Evolutionary conservation across 257 asterid species (phyloP).

Genomic region (Gardenia jasminoides): DNA sequence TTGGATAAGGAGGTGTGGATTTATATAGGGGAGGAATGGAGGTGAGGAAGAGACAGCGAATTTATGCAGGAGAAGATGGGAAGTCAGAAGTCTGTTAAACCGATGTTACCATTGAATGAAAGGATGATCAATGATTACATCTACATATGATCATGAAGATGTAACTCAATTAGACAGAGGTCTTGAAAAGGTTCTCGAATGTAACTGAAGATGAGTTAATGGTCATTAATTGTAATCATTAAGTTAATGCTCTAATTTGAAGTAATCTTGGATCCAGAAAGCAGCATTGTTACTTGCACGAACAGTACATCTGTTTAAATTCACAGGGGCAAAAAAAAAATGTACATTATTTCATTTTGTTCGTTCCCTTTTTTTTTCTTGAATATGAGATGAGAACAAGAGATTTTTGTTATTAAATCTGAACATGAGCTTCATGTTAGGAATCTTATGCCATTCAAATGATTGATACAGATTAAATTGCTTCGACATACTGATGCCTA

Average conservation of each 20-base stretch:
- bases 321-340: too few species aligned
- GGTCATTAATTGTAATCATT: neutral
- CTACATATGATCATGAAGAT: neutral
- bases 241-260: neutral
- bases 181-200: neutral
- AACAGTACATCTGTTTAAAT: neutral
- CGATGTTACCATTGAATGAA: neutral
- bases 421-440: neutral
- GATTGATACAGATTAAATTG: neutral
- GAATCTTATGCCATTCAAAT: neutral
- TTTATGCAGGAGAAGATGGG: neutral
- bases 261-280: neutral
- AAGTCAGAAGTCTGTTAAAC: neutral
- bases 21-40: constrained; percentile 3
- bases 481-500: neutral
- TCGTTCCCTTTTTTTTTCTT: neutral
- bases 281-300: neutral
- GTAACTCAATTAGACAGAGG: neutral
- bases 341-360: too few species aligned
- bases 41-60: neutral
- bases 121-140: neutral
- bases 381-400: neutral
- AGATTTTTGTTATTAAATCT: too few species aligned
- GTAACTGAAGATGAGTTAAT: neutral
- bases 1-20: neutral